Conservation (phyloP, 2,329 filamentous ascomycete species). For the Neonectria ditissima region DNA sequence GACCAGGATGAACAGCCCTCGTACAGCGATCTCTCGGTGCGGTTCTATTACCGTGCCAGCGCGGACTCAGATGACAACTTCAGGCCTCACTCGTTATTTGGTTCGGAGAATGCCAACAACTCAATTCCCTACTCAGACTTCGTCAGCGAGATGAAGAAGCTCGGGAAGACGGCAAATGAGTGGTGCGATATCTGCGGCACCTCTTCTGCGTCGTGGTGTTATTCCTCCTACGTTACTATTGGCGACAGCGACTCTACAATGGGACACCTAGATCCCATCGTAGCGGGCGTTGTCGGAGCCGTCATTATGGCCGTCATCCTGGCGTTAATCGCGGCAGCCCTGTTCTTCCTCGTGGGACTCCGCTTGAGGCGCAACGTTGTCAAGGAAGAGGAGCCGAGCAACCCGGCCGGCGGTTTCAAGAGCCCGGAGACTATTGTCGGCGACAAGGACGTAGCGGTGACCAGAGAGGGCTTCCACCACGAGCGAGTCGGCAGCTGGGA, state of each 20-base stretch:
- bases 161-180: conserved; percentile 49
- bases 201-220: conserved; percentile 54
- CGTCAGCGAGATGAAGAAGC: conserved; percentile 48
- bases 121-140: conserved; percentile 56
- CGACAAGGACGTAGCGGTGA: conserved; percentile 58
- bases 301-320: conserved; percentile 53
- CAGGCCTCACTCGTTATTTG: conserved; percentile 56
- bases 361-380: conserved; percentile 43
- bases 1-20: conserved; percentile 42
- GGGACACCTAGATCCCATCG: conserved; percentile 48
- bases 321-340: conserved; percentile 48
- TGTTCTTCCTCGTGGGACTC: conserved; percentile 50
- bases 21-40: conserved; percentile 59
- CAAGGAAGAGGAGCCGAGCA: conserved; percentile 23
- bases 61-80: conserved; percentile 53
- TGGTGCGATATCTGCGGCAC: conserved; percentile 61
- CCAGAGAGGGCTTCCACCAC: conserved; percentile 54
- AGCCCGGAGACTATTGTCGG: conserved; percentile 58
- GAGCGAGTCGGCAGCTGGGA: conserved; percentile 65
- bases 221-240: not conserved
- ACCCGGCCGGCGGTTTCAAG: conserved; percentile 55
- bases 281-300: conserved; percentile 62
- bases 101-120: conserved; percentile 47
- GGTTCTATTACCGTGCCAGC: conserved; percentile 68
- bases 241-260: conserved; percentile 4